phyloP scores from a whole-genome alignment of 495 filamentous ascomycete genomes.

The Penicillium verhagenii region DNA sequence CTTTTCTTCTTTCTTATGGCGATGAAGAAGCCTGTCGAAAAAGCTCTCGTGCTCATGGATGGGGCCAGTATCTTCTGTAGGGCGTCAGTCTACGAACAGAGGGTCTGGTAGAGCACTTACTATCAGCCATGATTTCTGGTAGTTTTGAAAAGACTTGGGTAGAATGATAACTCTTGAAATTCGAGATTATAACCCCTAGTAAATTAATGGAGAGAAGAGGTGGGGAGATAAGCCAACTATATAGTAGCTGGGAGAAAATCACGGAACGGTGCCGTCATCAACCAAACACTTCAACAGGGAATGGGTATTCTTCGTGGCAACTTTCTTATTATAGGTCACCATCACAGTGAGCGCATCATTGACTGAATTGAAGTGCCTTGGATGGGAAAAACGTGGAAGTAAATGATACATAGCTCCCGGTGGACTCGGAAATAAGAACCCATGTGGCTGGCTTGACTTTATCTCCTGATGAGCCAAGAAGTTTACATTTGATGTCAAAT shows the following conservation, averaged over 20 bases:
- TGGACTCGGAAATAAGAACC: background rate
- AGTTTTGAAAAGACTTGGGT: background rate
- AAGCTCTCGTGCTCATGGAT: constrained; percentile 14
- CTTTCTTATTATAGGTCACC: constrained; percentile 11
- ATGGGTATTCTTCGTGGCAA: constrained; percentile 1
- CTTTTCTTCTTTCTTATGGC: constrained; percentile 3
- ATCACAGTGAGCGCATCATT: constrained; percentile 15
- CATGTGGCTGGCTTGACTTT: background rate
- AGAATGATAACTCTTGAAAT: too few species aligned
- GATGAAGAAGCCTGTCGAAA: constrained; percentile 16
- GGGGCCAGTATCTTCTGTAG: constrained; percentile 1
- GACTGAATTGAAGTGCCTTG: constrained; percentile 2
- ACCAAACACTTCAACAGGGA: background rate
- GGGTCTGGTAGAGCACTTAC: background rate
- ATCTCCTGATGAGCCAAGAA: background rate
- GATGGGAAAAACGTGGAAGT: background rate
- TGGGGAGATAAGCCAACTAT: background rate
- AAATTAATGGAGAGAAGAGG: background rate
- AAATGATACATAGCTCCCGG: background rate
- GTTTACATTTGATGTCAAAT: too few species aligned
- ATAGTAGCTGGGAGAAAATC: background rate
- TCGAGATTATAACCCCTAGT: too few species aligned
- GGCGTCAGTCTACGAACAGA: background rate
- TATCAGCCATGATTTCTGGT: background rate
- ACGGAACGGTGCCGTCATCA: background rate